Base-by-base conservation (phyloP, 2,329 filamentous ascomycete genomes). In the Cladosporium sp. region DNA sequence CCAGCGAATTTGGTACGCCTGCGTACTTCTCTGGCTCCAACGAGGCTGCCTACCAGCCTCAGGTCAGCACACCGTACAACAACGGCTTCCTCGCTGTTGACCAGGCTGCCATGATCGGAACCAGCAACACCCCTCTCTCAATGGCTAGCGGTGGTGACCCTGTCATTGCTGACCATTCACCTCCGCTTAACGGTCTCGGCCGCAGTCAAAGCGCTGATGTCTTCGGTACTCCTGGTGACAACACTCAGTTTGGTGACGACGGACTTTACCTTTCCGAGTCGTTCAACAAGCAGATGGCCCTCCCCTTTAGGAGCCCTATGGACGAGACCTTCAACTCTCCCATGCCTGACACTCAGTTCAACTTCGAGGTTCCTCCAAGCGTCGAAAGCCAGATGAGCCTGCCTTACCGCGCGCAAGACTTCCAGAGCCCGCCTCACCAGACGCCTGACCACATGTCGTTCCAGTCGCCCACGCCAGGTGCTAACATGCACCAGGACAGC, bases 151-250 rank as follows among this genome's bases (percentile, higher is more conserved):
- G 89, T 55, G 81, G 82, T 1, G 92, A 96, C 64, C 91, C 92
- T 11, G 85, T 92, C 54, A 97, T 97, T 63, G 89, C 95, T 22
- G 89, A 95, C 64, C 90, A 96, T 62, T 97, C 92, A 1, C 93
- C 92, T 19, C 92, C 91, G 0, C 78, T 96, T 62, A 82, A 83
- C 17, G 89, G 89, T 70, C 82, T 95, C 69, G 87, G 88, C 32
- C 62, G 89, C 48, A 85, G 86, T 53, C 80, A 84, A 19, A 92
- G 89, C n/a, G 83, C 85, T 2, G 91, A 95, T 59, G 78, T 95
- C 57, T 92, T 92, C 64, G 77, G 79, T 37, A 84, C 86, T 66
- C 79, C 84, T 55, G 85, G 87, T 53, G 80, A 81, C 49, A 72
- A 73, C 54, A 72, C 74, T 9, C 76, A 69, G 32, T 79, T 93